Evolutionary conservation across 306 rosid genomes (phyloP), one percentile per base, ranked within the genome.

Genomic region (Sophora flavescens): DNA sequence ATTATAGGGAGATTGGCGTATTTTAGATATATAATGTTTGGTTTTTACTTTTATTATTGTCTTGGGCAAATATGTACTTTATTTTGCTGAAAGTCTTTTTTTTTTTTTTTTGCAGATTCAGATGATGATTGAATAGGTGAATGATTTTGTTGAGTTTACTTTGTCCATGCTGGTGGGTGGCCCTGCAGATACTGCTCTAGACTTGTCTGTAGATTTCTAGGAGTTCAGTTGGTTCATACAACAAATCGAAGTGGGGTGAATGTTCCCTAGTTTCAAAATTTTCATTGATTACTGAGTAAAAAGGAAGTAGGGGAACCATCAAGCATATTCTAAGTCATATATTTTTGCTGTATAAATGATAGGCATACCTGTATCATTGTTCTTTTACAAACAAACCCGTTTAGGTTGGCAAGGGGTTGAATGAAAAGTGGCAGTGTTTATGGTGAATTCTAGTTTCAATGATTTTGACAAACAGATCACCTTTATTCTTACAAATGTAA

Each of bases 91-190:
- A 76, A 7, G 56, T 12, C 8, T 56, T 78, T 17, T 67, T n/a
- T 51, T 51, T 45, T 9, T 28, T 53, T 68, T 52, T 69, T 64
- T 75, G 72, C 97, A 95, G 99, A 95, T 95, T 95, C 99, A 65
- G 98, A 95, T 13, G 96, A 90, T 15, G 98, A 95, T 44, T 58
- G 91, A 92, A 63, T 87, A 83, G 87, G 68, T 26, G 72, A 74
- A 85, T 68, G 87, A 71, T 77, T 68, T 84, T 77, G 70, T 63
- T 72, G 72, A 71, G 81, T 68, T 59, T 50, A 65, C 71, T 68
- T 69, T 68, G 77, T 63, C 48, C 61, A 18, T 22, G 58, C 67
- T 80, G 84, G 82, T 74, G 63, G 81, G 80, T 84, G 66, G 80
- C 87, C 42, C 74, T 68, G 83, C 82, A 63, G 80, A 80, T 85